Evolutionary conservation across 805 yeast genomes (phyloP).

Genomic region (Wickerhamomyces subpelliculosus): DNA sequence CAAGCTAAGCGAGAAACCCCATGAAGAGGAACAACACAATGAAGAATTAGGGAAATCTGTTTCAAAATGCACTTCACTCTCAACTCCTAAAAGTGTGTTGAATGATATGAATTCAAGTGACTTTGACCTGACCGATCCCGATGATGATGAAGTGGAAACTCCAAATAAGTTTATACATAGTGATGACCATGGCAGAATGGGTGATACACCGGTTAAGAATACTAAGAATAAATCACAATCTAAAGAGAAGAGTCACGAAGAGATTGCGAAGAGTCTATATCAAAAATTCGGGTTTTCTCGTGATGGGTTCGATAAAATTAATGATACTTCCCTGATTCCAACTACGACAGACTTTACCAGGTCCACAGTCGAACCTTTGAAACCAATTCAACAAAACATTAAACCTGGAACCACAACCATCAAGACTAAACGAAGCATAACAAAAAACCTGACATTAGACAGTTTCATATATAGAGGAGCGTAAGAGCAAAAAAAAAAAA

Average conservation of each 20-base stretch:
- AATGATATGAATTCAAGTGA: constrained; percentile 13
- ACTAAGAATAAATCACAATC: too few species aligned
- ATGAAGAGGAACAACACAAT: too few species aligned
- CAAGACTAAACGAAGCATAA: constrained; percentile 5
- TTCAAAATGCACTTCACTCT: too few species aligned
- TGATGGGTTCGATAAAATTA: background rate
- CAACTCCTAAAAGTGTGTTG: background rate
- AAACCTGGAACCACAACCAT: constrained; percentile 1
- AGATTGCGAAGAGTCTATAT: background rate
- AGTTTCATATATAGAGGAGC: constrained; percentile 13
- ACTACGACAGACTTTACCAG: too few species aligned
- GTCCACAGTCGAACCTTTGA: constrained; percentile 3
- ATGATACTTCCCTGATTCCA: too few species aligned
- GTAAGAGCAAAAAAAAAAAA: too few species aligned
- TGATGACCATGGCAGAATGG: too few species aligned
- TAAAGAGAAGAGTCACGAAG: background rate
- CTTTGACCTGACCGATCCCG: constrained; percentile 22
- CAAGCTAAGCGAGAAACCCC: too few species aligned
- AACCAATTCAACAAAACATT: constrained; percentile 1
- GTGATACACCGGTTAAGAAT: background rate
- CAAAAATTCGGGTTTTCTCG: background rate
- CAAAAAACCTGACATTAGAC: constrained; percentile 11
- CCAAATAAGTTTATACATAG: too few species aligned
- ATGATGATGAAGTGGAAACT: constrained; percentile 12
- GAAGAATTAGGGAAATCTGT: too few species aligned